Evolutionary conservation across 306 rosid genomes (phyloP).

Genomic region (Psophocarpus tetragonolobus): DNA sequence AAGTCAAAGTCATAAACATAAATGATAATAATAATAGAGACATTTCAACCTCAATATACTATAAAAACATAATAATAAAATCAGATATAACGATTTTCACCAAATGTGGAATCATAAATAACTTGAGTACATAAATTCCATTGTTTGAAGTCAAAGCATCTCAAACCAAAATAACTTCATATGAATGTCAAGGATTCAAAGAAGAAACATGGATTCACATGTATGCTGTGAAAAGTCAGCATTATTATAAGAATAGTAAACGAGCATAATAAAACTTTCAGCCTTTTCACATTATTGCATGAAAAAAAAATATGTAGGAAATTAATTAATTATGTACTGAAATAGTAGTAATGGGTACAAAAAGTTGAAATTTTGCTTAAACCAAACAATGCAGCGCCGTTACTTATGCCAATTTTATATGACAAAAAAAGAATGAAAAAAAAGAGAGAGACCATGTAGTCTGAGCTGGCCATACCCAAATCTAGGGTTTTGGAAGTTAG

Average conservation of each 20-base stretch:
- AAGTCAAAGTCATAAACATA: not conserved
- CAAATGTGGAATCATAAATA: not conserved
- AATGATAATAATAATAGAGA: not conserved
- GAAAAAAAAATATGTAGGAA: not conserved
- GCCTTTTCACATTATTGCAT: not conserved
- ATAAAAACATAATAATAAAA: not conserved
- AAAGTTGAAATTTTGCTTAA: not conserved
- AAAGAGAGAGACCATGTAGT: not conserved
- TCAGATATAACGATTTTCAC: not conserved
- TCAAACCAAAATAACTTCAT: not conserved
- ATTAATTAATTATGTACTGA: not conserved
- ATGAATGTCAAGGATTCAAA: not conserved
- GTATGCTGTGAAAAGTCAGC: not conserved
- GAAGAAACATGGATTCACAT: not conserved
- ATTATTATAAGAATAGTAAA: not conserved
- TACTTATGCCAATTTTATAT: not conserved
- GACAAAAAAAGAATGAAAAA: not conserved
- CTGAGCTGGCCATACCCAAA: slow-evolving; percentile 19
- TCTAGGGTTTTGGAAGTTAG: not conserved
- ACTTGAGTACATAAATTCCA: not conserved
- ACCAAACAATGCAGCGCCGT: not conserved
- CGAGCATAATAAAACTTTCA: not conserved
- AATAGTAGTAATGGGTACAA: not conserved
- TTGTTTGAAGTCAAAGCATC: not conserved
- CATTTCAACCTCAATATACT: not conserved